A percentile compares a stretch with the other conserved stretches of the same genome.
Evolutionary conservation across 257 asterid species (phyloP).

Genomic region (Solanum pimpinellifolium): DNA sequence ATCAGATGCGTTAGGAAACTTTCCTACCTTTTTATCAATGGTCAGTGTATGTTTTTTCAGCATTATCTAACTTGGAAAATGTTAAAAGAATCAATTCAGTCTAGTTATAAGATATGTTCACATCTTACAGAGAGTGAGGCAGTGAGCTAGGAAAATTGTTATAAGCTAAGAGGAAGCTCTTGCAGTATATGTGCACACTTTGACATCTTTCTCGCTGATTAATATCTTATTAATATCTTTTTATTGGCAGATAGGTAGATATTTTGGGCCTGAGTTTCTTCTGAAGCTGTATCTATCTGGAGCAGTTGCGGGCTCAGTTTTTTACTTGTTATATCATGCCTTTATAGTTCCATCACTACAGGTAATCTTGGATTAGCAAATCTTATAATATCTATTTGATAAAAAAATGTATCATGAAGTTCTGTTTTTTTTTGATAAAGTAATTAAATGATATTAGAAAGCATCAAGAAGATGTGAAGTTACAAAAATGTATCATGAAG

Average conservation of each 20-base stretch:
- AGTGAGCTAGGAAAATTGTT: neutral
- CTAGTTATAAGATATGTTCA: neutral
- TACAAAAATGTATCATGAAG: neutral
- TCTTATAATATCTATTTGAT: neutral
- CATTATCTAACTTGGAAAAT: neutral
- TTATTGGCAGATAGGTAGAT: constrained; percentile 45
- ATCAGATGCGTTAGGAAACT: neutral
- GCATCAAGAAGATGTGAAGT: too few relatives aligned
- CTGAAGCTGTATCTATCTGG: constrained; percentile 74
- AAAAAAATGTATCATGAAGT: neutral
- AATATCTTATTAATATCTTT: neutral
- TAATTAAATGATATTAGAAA: too few relatives aligned
- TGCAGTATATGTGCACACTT: neutral
- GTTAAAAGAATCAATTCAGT: neutral
- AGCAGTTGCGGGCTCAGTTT: constrained; percentile 77
- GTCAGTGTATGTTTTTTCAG: neutral
- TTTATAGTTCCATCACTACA: constrained; percentile 41
- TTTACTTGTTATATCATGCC: constrained; percentile 63
- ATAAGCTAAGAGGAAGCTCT: neutral
- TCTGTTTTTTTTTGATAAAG: neutral
- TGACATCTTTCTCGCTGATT: neutral
- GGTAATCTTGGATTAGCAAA: constrained; percentile 25
- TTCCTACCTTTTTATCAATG: neutral
- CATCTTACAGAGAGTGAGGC: neutral
- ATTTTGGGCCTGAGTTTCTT: constrained; percentile 69